phyloP scores from a whole-genome alignment of 257 asterid species.

The Solanum gracilifrons region DNA sequence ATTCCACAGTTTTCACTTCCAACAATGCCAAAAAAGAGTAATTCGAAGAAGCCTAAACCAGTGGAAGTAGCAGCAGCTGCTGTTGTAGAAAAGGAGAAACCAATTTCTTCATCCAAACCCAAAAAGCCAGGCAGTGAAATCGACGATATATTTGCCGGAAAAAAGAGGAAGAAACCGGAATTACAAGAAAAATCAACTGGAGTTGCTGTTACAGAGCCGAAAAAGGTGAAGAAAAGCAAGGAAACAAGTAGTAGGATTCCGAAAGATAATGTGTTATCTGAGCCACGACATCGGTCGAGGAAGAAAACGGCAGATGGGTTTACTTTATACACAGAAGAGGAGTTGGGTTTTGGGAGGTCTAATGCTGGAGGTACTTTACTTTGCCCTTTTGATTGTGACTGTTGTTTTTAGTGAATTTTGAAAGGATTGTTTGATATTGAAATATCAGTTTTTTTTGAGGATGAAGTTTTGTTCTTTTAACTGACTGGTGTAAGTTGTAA shows the following conservation, averaged over 20 bases:
- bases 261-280: not conserved
- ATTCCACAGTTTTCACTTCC: not conserved
- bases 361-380: constrained; percentile 58
- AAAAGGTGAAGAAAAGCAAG: constrained; percentile 17
- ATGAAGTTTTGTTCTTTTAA: not conserved
- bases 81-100: not conserved
- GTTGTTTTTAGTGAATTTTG: constrained; percentile 46
- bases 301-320: constrained; percentile 60
- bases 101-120: not conserved
- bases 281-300: constrained; percentile 10
- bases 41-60: constrained; percentile 1
- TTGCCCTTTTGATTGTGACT: constrained; percentile 73
- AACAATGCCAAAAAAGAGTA: constrained; percentile 16
- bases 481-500: not conserved
- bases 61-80: not conserved
- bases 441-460: not conserved
- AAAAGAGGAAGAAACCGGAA: constrained; percentile 36
- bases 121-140: constrained; percentile 44
- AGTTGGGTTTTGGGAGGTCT: constrained; percentile 45
- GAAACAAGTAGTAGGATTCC: constrained; percentile 2
- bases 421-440: not conserved
- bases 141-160: constrained; percentile 60
- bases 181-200: constrained; percentile 4
- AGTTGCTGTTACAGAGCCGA: constrained; percentile 7
- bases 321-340: constrained; percentile 54